Base-by-base conservation (phyloP, 2,329 filamentous ascomycete genomes). In the Penicillium thymicola region DNA sequence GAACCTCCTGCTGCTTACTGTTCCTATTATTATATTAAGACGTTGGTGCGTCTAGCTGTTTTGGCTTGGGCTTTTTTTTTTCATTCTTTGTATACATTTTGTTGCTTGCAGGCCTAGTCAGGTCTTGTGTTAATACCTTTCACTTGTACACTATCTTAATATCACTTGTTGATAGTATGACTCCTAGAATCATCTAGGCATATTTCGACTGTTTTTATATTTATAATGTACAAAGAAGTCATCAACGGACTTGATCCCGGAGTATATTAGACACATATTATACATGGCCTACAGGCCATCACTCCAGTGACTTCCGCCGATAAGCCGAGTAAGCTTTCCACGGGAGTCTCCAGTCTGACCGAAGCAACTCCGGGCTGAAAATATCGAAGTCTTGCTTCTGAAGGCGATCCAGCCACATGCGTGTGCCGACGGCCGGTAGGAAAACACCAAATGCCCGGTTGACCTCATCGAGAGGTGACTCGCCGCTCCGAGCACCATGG, bases 381-480 rank as follows among this genome's bases (percentile, higher is more conserved):
- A 97, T 65, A 72, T 99, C 89, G 70, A 99, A 99, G 70, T 97
- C 88, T 5, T 83, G 82, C 63, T 85, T 85, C 73, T 99, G 87
- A 37, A 99, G 73, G 46, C 84, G 84, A 54, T 90, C 81, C 16
- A 99, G 75, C 81, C 92, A 99, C 59, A 93, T 79, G 21, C 85
- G 82, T 0, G 91, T 90, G 1, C 90, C 84, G 0, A 97, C 76
- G 0, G 88, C 89, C 46, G 92, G 90, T 75, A 97, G 82, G 46
- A 96, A 80, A 0, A 94, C 86, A 0, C 89, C 87, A 72, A 96
- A 94, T 0, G 86, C 88, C 36, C 82, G 82, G 47, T 88, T 83
- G 1, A 87, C 74, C 51, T 88, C 85, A 23, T 78, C 73, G 6
- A 76, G 63, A 13, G 74, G 71, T 6, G 69, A 67, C 44, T 74